Percentiles rank a stretch among this genome's conserved stretches.
These are phyloP conservation scores for Stemphylium beticola DNA, from an alignment of 2,329 filamentous ascomycete genomes.

Conservation along the genomic window DNA sequence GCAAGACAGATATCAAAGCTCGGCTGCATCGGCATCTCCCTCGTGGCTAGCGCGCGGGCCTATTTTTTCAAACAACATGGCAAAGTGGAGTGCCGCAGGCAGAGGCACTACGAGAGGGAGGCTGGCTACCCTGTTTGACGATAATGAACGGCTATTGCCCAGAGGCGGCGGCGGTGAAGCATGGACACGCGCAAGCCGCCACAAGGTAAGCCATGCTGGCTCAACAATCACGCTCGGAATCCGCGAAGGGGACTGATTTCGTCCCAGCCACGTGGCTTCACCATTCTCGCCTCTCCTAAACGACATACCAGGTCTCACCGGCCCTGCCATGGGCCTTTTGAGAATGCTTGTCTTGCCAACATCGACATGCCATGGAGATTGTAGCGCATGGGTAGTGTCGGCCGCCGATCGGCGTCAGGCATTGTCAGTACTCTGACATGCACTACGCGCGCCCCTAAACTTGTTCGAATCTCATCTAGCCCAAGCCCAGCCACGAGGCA, in stretches of 20 bases:
- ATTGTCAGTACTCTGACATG: slow-evolving; percentile 1
- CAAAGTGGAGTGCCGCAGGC: neutral
- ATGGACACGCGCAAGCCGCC: neutral
- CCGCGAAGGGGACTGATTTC: neutral
- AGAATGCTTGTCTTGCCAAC: neutral
- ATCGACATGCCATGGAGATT: neutral
- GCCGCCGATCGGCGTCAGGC: slow-evolving; percentile 7
- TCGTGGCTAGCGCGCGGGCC: neutral
- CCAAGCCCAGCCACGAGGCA: slow-evolving; percentile 11
- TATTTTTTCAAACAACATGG: neutral
- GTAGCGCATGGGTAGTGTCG: neutral
- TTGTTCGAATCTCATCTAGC: neutral
- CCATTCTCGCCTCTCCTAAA: too few species aligned
- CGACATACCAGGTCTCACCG: too few species aligned
- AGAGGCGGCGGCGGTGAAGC: slow-evolving; percentile 1
- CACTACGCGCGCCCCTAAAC: slow-evolving; percentile 2
- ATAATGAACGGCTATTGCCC: neutral
- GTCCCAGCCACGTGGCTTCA: neutral
- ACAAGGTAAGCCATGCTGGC: neutral
- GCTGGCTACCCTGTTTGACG: neutral
- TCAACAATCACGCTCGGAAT: neutral
- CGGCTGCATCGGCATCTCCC: neutral
- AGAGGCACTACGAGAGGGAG: neutral
- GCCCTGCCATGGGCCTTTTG: too few species aligned
- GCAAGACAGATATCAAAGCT: neutral